Conservation (phyloP, 768 basidiomycete genomes). For the Strobilomyces confusus region DNA sequence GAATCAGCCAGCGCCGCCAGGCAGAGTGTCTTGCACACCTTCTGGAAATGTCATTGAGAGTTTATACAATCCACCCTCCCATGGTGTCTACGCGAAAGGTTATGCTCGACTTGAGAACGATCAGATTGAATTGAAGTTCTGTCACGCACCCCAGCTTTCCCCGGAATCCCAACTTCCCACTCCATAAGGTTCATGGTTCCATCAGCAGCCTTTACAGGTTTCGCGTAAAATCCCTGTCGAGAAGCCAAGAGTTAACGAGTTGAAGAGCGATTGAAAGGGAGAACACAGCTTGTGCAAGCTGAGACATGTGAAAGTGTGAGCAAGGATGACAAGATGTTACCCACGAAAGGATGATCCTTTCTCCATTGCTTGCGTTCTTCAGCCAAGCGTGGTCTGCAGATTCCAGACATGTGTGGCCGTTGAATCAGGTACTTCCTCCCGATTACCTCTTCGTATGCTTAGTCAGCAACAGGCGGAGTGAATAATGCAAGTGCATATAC, state of each 20-base stretch:
- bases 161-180: slow-evolving; percentile 99
- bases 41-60: slow-evolving; percentile 94
- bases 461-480: slow-evolving; percentile 24
- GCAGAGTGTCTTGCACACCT: slow-evolving; percentile 45
- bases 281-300: not conserved
- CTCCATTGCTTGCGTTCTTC: slow-evolving; percentile 99
- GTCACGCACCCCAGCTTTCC: slow-evolving; percentile 73
- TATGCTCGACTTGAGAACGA: slow-evolving; percentile 10
- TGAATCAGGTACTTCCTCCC: not conserved
- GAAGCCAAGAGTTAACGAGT: slow-evolving; percentile 4
- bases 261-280: not conserved
- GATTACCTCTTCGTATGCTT: slow-evolving; percentile 5
- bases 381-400: slow-evolving; percentile 86
- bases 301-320: slow-evolving; percentile 1
- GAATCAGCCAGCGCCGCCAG: slow-evolving; percentile 6
- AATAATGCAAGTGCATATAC: too few relatives aligned
- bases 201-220: slow-evolving; percentile 84
- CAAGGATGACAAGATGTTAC: slow-evolving; percentile 30
- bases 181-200: slow-evolving; percentile 95
- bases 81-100: slow-evolving; percentile 66
- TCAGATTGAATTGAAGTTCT: slow-evolving; percentile 1
- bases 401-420: slow-evolving; percentile 62
- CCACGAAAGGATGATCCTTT: slow-evolving; percentile 97
- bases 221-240: slow-evolving; percentile 91
- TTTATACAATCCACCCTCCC: slow-evolving; percentile 97